Evolutionary conservation across 306 rosid genomes (phyloP).

Genomic region (Fragaria vesca): DNA sequence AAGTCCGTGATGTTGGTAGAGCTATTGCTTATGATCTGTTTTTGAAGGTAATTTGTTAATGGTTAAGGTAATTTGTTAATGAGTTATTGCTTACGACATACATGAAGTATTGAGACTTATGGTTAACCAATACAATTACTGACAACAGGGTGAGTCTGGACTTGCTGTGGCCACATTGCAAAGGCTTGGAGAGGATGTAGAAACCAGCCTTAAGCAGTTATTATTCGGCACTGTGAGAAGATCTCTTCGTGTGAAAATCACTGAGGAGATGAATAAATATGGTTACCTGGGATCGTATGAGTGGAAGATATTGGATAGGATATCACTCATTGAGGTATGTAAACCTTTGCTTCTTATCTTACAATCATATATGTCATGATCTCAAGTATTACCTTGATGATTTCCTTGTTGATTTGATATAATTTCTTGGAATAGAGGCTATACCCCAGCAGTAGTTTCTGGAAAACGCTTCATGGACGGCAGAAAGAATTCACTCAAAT

Average conservation of each 20-base stretch:
- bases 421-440: conserved; percentile 64
- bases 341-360: conserved; percentile 31
- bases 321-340: conserved; percentile 76
- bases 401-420: conserved; percentile 33
- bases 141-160: conserved; percentile 85
- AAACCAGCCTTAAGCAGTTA: conserved; percentile 81
- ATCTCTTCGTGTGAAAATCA: conserved; percentile 70
- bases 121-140: conserved; percentile 18
- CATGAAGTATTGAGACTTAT: conserved; percentile 10
- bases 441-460: conserved; percentile 90
- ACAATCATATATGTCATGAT: conserved; percentile 23
- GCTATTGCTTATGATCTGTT: conserved; percentile 94
- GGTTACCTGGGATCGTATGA: conserved; percentile 86
- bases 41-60: conserved; percentile 63
- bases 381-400: conserved; percentile 19
- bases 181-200: conserved; percentile 94
- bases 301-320: conserved; percentile 76
- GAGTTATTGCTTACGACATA: neutral
- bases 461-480: conserved; percentile 69
- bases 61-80: conserved; percentile 55
- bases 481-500: conserved; percentile 43
- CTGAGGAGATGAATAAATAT: conserved; percentile 75
- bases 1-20: conserved; percentile 94
- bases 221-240: conserved; percentile 85
- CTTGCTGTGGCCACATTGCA: conserved; percentile 88